Evolutionary conservation across 768 basidiomycete species (phyloP), one percentile per base, ranked within the genome.

Genomic region (Dacryopinax primogenitus): DNA sequence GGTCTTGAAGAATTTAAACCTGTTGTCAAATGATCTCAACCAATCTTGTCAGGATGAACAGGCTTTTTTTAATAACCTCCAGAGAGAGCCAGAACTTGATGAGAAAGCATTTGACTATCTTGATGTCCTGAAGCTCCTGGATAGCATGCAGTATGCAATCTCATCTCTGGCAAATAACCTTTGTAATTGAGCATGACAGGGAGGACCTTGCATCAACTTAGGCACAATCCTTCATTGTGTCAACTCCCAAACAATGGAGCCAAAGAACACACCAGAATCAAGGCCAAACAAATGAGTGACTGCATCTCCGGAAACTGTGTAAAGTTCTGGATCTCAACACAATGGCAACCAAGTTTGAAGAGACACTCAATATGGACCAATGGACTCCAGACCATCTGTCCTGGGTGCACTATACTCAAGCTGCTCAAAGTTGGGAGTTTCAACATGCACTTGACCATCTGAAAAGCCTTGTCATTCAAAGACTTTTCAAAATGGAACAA

Each of bases 21-120:
- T 65, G 58, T 1, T 1, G 12, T 6, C 34, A 35, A 33, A 58
- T 63, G 70, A 69, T 44, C 67, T 39, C 63, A 63, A 67, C 21
- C 33, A 3, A 0, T 69, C 65, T 62, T 21, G 69, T 3, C 21
- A 62, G 30, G 65, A 67, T 3, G 71, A 72, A 39, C 65, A 30
- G 11, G 33, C 39, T 3, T 66, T 33, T 33, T 39, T 66, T 30
- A 32, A 33, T 9, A n/a, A 44, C n/a, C 66, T 67, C n/a, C 63
- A 68, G 51, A 11, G 30, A 0, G 68, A 71, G 58, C 71, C 67
- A 0, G 47, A 12, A 2, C 65, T 65, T 35, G 63, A 68, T 7
- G 30, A 62, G 1, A 37, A 61, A 1, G 34, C 58, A n/a, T 28
- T 68, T 4, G 64, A 67, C 1, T 72, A 70, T 34, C 18, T 72